A percentile compares a stretch with the other conserved stretches of the same genome.
Evolutionary conservation across 148 eudicot genomes (phyloP).

Genomic region (Simmondsia chinensis): DNA sequence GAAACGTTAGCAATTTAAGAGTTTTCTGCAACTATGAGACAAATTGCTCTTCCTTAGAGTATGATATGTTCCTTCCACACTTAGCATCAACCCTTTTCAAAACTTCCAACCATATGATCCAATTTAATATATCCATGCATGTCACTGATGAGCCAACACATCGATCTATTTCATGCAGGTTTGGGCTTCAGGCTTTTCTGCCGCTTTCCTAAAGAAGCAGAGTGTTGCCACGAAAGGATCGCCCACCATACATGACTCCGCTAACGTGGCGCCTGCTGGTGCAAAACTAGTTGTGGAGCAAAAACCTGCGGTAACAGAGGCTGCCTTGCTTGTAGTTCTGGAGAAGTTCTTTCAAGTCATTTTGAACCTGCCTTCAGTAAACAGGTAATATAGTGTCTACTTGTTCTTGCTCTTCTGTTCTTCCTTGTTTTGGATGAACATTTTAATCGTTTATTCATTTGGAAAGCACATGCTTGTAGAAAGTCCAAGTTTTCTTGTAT

Average conservation of each 20-base stretch:
- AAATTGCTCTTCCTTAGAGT: too few species aligned
- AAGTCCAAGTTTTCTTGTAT: too few species aligned
- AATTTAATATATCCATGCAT: too few species aligned
- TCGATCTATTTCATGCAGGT: slow-evolving; percentile 38
- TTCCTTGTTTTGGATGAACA: background rate
- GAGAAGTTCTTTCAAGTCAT: slow-evolving; percentile 84
- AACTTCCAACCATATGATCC: too few species aligned
- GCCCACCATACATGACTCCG: slow-evolving; percentile 10
- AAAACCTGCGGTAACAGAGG: slow-evolving; percentile 73
- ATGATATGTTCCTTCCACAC: too few species aligned
- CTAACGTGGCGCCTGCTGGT: slow-evolving; percentile 18
- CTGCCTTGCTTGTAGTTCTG: slow-evolving; percentile 65
- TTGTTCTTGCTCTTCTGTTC: background rate
- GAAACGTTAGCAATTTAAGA: too few species aligned
- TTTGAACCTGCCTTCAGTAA: slow-evolving; percentile 69
- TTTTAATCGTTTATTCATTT: too few species aligned
- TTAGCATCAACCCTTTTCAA: too few species aligned
- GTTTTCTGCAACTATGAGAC: too few species aligned
- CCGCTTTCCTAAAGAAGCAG: slow-evolving; percentile 87
- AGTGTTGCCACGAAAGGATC: slow-evolving; percentile 73
- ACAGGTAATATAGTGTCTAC: slow-evolving; percentile 34
- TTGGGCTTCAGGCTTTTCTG: slow-evolving; percentile 98
- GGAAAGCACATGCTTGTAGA: too few species aligned
- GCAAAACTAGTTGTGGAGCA: slow-evolving; percentile 27
- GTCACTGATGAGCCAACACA: too few species aligned